Evolutionary conservation across 2,329 filamentous ascomycete genomes (phyloP), one percentile per base, ranked within the genome.

Genomic region (Fusarium circinatum): DNA sequence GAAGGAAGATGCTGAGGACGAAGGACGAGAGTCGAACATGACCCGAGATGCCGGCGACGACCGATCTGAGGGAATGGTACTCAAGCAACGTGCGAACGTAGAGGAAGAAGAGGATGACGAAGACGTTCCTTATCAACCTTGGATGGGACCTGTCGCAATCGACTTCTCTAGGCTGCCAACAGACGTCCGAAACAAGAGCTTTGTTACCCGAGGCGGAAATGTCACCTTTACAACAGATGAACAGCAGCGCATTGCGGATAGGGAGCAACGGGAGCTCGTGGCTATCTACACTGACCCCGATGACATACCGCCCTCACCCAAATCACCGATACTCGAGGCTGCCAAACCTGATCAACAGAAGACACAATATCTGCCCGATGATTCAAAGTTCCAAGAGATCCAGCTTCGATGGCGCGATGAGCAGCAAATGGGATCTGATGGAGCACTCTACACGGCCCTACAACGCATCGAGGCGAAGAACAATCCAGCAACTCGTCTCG

Each of bases 31-130:
- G 61, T 86, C 87, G 62, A 92, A 90, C 77, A 91, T 94, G 86
- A 88, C 92, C 45, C 89, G 90, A 55, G 92, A 95, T 80, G 92
- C 92, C 8, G 88, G 89, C 36, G 93, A 95, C 79, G 91, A 94
- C 76, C 90, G 90, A 56, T 91, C 90, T 10, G 93, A 94, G 78
- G 92, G 93, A 55, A 90, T 92, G 85, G 90, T 92, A 75, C 83
- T 91, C 59, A 91, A 90, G 76, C 86, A 87, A 71, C 84, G 87
- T n/a, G 81, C 80, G 26, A 70, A 79, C 51, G 83, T 86, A 13
- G 85, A 85, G 34, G 84, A 86, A 49, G 88, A 89, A 6, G 88
- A 91, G 1, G 88, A 91, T 17, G 89, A 92, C 2, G 88, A 89
- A 30, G 88, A 89, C 61, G 78, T 86, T 52, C 85, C 86, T 10